These are phyloP conservation scores for Penicillium sp. DNA, from an alignment of 2,329 filamentous ascomycete genomes.

Conservation along the genomic window DNA sequence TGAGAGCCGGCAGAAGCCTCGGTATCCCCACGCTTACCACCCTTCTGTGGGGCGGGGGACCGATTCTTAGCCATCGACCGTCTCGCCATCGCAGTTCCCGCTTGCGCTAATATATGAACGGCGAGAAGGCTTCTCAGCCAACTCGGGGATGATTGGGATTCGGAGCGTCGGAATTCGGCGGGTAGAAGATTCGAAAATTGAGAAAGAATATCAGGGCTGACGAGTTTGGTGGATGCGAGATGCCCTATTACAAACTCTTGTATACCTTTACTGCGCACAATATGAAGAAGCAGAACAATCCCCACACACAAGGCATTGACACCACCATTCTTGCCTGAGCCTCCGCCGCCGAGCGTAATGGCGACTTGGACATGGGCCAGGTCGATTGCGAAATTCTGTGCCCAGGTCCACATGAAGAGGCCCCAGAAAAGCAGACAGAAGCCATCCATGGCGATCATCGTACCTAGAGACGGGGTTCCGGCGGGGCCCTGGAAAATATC, in stretches of 20 bases:
- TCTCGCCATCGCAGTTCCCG: slow-evolving; percentile 52
- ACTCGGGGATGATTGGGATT: slow-evolving; percentile 48
- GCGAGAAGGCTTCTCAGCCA: slow-evolving; percentile 54
- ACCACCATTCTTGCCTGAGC: slow-evolving; percentile 51
- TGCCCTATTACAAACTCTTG: slow-evolving; percentile 55
- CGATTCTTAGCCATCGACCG: slow-evolving; percentile 52
- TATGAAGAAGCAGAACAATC: slow-evolving; percentile 51
- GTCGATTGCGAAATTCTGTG: slow-evolving; percentile 86
- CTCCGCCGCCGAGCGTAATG: slow-evolving; percentile 83
- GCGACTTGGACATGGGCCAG: slow-evolving; percentile 92
- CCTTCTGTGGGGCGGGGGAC: slow-evolving; percentile 43
- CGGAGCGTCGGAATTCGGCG: slow-evolving; percentile 47
- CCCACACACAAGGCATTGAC: slow-evolving; percentile 52
- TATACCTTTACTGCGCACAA: slow-evolving; percentile 50
- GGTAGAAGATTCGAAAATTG: slow-evolving; percentile 50
- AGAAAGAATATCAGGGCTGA: slow-evolving; percentile 47
- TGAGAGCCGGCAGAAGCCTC: slow-evolving; percentile 51
- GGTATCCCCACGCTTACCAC: slow-evolving; percentile 49
- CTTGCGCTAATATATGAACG: slow-evolving; percentile 55
- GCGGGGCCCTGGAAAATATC: slow-evolving; percentile 89
- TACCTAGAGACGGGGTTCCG: slow-evolving; percentile 83
- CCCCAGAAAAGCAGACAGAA: slow-evolving; percentile 81
- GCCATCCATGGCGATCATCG: slow-evolving; percentile 80
- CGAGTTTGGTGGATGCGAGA: slow-evolving; percentile 49
- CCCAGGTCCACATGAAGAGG: slow-evolving; percentile 81